Percentiles rank a stretch among this genome's conserved stretches.
Conservation (phyloP, 306 rosid species). For the Corylus americana region DNA sequence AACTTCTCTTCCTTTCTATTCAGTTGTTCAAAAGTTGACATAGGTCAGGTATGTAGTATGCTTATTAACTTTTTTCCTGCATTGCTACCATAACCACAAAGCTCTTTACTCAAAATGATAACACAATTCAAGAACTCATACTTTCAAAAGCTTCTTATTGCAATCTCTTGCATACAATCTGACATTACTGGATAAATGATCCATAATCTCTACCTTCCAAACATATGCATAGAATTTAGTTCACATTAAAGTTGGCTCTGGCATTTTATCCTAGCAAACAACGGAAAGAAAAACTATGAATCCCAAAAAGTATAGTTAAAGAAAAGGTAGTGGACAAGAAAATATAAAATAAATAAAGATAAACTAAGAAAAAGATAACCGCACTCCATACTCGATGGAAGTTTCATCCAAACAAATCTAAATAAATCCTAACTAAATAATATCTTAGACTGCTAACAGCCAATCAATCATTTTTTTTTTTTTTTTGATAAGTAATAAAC, state of each 20-base stretch:
- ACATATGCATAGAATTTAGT: background rate
- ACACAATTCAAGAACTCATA: background rate
- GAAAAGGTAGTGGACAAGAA: background rate
- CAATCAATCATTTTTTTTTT: background rate
- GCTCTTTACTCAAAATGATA: background rate
- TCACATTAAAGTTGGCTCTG: background rate
- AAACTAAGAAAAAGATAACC: background rate
- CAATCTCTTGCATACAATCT: background rate
- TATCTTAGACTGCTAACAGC: slow-evolving; percentile 2
- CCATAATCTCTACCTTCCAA: background rate
- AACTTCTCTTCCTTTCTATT: background rate
- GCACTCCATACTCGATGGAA: background rate
- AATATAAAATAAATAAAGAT: background rate
- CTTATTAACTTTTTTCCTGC: background rate
- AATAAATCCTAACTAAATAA: slow-evolving; percentile 1
- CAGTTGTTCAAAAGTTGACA: background rate
- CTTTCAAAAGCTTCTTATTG: background rate
- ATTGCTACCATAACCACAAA: background rate
- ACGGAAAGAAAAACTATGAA: background rate
- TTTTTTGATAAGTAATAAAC: no score
- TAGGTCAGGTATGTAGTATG: background rate
- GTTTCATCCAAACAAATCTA: background rate
- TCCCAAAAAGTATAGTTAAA: background rate
- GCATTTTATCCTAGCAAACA: background rate
- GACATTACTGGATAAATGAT: background rate